These are phyloP conservation scores for Hypocrella siamensis DNA, from an alignment of 2,329 filamentous ascomycete genomes.

Conservation along the genomic window DNA sequence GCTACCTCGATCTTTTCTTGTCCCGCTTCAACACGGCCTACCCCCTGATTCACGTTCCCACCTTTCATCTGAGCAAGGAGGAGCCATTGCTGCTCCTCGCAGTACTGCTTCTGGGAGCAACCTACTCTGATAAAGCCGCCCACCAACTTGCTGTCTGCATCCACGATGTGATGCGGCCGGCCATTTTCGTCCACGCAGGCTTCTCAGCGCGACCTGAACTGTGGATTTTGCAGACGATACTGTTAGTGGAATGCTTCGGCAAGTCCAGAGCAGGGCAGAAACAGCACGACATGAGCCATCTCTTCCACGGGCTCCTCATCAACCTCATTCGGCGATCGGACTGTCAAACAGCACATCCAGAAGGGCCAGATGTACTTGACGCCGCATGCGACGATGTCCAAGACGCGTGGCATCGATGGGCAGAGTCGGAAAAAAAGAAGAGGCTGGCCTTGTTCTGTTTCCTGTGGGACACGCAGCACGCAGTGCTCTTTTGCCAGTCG, in stretches of 20 bases:
- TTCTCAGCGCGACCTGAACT: conserved; percentile 44
- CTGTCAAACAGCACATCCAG: conserved; percentile 17
- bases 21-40: conserved; percentile 44
- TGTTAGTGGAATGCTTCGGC: conserved; percentile 49
- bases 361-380: conserved; percentile 7
- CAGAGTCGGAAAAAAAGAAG: conserved; percentile 41
- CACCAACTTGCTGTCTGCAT: conserved; percentile 46
- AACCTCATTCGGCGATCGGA: conserved; percentile 21
- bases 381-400: conserved; percentile 21
- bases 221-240: conserved; percentile 45
- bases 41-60: conserved; percentile 41
- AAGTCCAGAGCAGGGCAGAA: conserved; percentile 46
- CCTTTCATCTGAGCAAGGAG: conserved; percentile 32
- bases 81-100: conserved; percentile 38
- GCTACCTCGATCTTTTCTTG: conserved; percentile 44
- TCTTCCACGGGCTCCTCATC: conserved; percentile 27
- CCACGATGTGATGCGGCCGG: conserved; percentile 41
- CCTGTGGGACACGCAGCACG: conserved; percentile 51
- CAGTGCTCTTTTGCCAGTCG: conserved; percentile 48
- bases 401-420: conserved; percentile 34
- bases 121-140: conserved; percentile 40
- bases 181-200: conserved; percentile 39
- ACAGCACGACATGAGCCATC: conserved; percentile 46
- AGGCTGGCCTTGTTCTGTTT: conserved; percentile 43
- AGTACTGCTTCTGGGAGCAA: conserved; percentile 43